Evolutionary conservation across 805 yeast genomes (phyloP), one percentile per base, ranked within the genome.

Genomic region (Millerozyma miso): DNA sequence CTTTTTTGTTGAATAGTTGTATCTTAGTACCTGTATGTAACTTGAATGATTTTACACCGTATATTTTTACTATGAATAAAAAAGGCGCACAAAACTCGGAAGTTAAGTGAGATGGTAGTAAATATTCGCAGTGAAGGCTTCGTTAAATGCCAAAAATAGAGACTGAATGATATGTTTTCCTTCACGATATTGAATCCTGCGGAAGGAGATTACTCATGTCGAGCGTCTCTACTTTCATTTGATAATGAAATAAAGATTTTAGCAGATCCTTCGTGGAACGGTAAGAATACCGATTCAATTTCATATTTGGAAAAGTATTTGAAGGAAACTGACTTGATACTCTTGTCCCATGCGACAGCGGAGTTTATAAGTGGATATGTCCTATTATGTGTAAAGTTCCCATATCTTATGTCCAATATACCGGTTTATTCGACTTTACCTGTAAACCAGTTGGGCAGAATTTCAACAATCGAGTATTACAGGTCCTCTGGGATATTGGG

Each of bases 361-460:
- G 81, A 83, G 38, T 89, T 81, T 55, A 53, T 88, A 2, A 93
- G 97, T 18, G 95, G 96, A 0, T 88, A 77, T 58, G 80, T 85
- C 0, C 66, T 81, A 33, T 59, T 93, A 19, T 78, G 87, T 49
- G 62, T 72, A 44, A 73, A 74, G 46, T 81, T 78, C 48, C 79
- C 83, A 19, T 63, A 67, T 3, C 63, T 88, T 18, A 60, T 70
- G 69, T 68, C 82, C 2, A 69, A 78, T 31, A 77, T 90, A 18
- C 88, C 89, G 2, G 84, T 85, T 0, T 93, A 85, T 58, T 80
- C 97, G 0, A 91, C 99, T 0, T 63, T 88, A n/a, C 98, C 99
- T 0, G 85, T 90, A 1, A 73, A 83, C 10, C 90, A 88, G 54
- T 67, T 93, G 55, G 98, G 97, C 0, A 74, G 95, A 51, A 79